Evolutionary conservation across 78 protist genomes (phyloP), one percentile per base, ranked within the genome.

Genomic region (Dictyostelium brefeldianum): DNA sequence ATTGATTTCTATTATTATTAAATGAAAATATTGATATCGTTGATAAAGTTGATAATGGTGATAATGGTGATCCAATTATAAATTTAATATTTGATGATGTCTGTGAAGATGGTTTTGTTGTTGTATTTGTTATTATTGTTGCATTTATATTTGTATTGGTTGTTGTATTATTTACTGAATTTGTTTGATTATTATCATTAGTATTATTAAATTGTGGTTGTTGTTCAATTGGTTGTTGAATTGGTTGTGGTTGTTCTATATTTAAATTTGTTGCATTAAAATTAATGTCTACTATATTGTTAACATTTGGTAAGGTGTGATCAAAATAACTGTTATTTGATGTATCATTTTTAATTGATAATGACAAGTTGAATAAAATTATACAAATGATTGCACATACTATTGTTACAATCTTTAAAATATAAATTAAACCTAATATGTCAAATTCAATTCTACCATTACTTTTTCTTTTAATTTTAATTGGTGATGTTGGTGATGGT

Each of bases 351-450:
- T 62, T 62, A 11, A 62, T 22, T 17, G 27, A 25, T 25, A 62
- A 62, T 62, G 70, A 62, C 11, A 62, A 22, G 31, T 67, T 67
- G 41, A 67, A 25, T 67, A 67, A 17, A 67, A 67, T 41, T 67
- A 67, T 31, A 31, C 75, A 25, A 27, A 67, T 4, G 18, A 67
- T 31, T 67, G 75, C 75, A 7, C 75, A 67, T 29, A 67, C 43
- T 27, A 67, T 31, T 7, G 75, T 67, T 67, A 67, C 29, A 31
- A 67, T 41, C 47, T 67, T 67, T 67, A 67, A 67, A 27, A 67
- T 67, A 29, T 67, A 67, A 15, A 67, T 67, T 67, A 67, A 67
- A 31, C 75, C 75, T 31, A 31, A 25, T 15, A 67, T 31, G 31
- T 67, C 75, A 67, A 67, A 67, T 9, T 25, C 43, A 31, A 67